These are phyloP conservation scores for Cornus florida DNA, from an alignment of 148 eudicot genomes.

Conservation along the genomic window DNA sequence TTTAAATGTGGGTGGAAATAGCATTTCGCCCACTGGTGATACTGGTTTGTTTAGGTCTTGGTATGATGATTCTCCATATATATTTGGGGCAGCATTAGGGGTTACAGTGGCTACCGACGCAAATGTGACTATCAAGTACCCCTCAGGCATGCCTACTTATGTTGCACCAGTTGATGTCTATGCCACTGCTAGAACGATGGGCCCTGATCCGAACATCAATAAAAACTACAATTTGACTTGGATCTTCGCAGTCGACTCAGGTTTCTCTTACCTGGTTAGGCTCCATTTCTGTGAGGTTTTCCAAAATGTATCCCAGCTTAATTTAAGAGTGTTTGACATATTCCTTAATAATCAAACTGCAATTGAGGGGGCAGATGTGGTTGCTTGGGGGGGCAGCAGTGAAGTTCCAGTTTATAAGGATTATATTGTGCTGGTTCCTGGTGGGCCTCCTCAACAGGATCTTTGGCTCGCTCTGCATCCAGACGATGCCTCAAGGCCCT, in stretches of 20 bases:
- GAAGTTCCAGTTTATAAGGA: constrained; percentile 55
- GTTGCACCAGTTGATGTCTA: constrained; percentile 80
- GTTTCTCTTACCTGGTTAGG: constrained; percentile 79
- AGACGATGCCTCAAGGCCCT: constrained; percentile 26
- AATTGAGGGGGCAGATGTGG: constrained; percentile 43
- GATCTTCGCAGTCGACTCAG: constrained; percentile 69
- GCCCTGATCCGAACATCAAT: constrained; percentile 45
- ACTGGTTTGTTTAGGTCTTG: constrained; percentile 84
- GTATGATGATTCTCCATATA: constrained; percentile 60
- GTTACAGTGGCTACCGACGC: constrained; percentile 40
- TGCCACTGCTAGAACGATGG: constrained; percentile 77
- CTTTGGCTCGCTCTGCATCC: constrained; percentile 85
- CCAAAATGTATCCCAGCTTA: constrained; percentile 27
- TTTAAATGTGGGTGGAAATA: constrained; percentile 85
- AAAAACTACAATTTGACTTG: constrained; percentile 69
- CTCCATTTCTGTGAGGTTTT: constrained; percentile 84
- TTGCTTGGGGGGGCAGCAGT: constrained; percentile 41
- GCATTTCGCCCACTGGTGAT: constrained; percentile 68
- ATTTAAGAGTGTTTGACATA: constrained; percentile 67
- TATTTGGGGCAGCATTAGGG: constrained; percentile 66
- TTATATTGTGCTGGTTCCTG: constrained; percentile 52
- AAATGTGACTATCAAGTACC: constrained; percentile 44
- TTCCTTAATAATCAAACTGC: constrained; percentile 81
- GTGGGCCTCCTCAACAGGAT: constrained; percentile 59
- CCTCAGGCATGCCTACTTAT: constrained; percentile 39